Evolutionary conservation across 2,329 filamentous ascomycete genomes (phyloP).

Genomic region (Monosporascus sp.): DNA sequence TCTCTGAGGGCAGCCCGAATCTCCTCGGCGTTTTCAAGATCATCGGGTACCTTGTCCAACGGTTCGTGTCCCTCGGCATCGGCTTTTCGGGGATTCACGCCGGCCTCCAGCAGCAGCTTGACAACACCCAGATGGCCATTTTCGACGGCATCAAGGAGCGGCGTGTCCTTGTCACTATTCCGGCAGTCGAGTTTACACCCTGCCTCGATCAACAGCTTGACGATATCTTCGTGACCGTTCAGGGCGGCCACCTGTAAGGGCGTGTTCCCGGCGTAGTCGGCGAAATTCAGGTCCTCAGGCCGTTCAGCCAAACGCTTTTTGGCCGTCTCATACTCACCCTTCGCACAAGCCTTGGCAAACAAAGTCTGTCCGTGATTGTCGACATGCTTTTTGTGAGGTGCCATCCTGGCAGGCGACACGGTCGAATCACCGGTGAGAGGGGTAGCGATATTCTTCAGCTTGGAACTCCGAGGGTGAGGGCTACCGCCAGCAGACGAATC

Average conservation of each 20-base stretch:
- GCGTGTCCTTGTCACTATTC: conserved; percentile 82
- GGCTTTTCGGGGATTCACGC: conserved; percentile 84
- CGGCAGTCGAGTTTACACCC: conserved; percentile 79
- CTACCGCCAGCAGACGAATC: conserved; percentile 58
- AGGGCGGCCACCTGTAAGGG: conserved; percentile 90
- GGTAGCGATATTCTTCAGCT: conserved; percentile 50
- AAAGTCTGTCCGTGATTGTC: conserved; percentile 90
- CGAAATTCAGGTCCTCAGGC: conserved; percentile 80
- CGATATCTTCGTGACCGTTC: conserved; percentile 80
- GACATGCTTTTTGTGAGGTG: conserved; percentile 75
- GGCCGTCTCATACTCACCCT: conserved; percentile 74
- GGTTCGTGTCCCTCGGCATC: conserved; percentile 93
- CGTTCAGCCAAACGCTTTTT: conserved; percentile 71
- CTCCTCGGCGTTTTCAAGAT: conserved; percentile 71
- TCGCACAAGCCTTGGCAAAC: conserved; percentile 83
- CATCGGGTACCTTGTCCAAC: conserved; percentile 72
- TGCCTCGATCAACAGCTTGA: conserved; percentile 77
- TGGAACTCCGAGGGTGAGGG: conserved; percentile 54
- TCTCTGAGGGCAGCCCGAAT: conserved; percentile 66
- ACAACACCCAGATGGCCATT: conserved; percentile 91
- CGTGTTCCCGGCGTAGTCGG: conserved; percentile 94
- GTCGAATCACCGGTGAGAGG: conserved; percentile 53
- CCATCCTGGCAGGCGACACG: conserved; percentile 63
- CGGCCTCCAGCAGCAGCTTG: conserved; percentile 73
- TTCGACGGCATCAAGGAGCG: conserved; percentile 91